A percentile compares a stretch with the other conserved stretches of the same genome.
These are phyloP conservation scores for Xylaria hypoxylon DNA, from an alignment of 2,329 filamentous ascomycete genomes.

Conservation along the genomic window DNA sequence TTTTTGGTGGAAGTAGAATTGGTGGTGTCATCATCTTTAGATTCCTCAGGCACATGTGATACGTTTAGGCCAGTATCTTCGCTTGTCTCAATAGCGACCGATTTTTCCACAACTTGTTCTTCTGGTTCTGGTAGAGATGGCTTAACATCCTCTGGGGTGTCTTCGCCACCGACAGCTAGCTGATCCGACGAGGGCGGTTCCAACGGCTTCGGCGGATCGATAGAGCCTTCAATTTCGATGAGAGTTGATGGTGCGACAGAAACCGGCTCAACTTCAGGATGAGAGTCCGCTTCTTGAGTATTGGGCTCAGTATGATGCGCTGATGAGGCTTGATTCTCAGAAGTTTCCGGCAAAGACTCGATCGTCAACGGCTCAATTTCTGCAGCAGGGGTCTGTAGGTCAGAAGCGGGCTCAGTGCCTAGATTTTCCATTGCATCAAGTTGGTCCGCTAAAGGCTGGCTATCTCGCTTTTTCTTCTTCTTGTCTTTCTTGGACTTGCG, in stretches of 20 bases:
- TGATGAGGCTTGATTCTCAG: conserved; percentile 1
- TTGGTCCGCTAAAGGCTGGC: conserved; percentile 32
- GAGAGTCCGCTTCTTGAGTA: conserved; percentile 4
- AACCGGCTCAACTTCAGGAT: conserved; percentile 9
- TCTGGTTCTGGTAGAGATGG: conserved; percentile 7
- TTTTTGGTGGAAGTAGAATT: conserved; percentile 46
- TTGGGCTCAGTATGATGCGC: conserved; percentile 5
- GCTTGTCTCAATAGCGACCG: neutral
- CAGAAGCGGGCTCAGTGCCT: conserved; percentile 24
- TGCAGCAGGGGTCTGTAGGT: conserved; percentile 25
- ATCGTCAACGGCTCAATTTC: conserved; percentile 19
- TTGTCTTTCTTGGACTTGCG: conserved; percentile 44
- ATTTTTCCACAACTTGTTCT: neutral
- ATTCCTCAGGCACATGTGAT: neutral
- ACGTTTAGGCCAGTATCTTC: conserved; percentile 1
- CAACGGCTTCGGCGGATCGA: neutral
- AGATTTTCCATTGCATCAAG: conserved; percentile 15
- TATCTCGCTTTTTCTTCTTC: conserved; percentile 43
- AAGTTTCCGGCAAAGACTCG: neutral
- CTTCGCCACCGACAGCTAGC: conserved; percentile 3
- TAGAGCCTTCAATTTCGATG: conserved; percentile 11
- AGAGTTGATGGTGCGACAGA: neutral
- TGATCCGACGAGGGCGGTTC: conserved; percentile 23
- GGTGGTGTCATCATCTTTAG: conserved; percentile 37
- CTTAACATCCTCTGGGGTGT: conserved; percentile 33